These are phyloP conservation scores for Camellia sinensis DNA, from an alignment of 148 eudicot species.

Conservation along the genomic window DNA sequence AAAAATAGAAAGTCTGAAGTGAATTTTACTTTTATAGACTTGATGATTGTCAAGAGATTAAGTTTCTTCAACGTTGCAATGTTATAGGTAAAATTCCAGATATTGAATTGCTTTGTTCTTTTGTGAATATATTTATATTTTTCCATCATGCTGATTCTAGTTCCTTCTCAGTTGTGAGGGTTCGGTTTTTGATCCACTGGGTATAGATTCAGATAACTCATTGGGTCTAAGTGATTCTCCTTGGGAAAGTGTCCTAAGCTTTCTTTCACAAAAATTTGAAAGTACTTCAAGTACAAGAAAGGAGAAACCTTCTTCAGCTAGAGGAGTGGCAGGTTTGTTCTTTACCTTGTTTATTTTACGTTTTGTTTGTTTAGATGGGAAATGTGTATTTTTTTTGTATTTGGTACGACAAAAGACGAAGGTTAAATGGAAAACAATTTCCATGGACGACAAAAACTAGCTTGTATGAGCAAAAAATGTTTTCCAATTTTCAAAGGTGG, in stretches of 20 bases:
- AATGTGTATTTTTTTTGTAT: too few relatives aligned
- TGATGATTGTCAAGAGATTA: background rate
- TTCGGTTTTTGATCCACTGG: slow-evolving; percentile 79
- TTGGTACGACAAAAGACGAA: too few relatives aligned
- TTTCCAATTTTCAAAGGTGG: too few relatives aligned
- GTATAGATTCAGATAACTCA: slow-evolving; percentile 52
- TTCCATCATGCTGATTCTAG: slow-evolving; percentile 15
- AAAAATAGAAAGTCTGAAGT: too few relatives aligned
- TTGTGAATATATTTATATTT: background rate
- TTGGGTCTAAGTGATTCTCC: slow-evolving; percentile 46
- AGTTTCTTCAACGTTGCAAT: background rate
- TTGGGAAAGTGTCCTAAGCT: slow-evolving; percentile 58
- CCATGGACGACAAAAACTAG: too few relatives aligned
- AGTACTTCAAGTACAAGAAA: slow-evolving; percentile 68
- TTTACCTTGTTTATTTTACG: background rate
- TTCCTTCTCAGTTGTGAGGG: slow-evolving; percentile 43
- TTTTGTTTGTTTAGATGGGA: background rate
- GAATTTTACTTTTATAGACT: background rate
- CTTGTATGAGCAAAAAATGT: too few relatives aligned
- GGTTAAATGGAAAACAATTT: too few relatives aligned
- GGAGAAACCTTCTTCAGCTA: slow-evolving; percentile 65
- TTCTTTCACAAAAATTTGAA: slow-evolving; percentile 55
- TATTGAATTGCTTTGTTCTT: background rate
- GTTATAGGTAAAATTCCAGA: background rate
- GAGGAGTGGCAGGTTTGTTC: slow-evolving; percentile 83